phyloP scores from a whole-genome alignment of 73 alveolate species.

The Blepharisma stoltei region DNA sequence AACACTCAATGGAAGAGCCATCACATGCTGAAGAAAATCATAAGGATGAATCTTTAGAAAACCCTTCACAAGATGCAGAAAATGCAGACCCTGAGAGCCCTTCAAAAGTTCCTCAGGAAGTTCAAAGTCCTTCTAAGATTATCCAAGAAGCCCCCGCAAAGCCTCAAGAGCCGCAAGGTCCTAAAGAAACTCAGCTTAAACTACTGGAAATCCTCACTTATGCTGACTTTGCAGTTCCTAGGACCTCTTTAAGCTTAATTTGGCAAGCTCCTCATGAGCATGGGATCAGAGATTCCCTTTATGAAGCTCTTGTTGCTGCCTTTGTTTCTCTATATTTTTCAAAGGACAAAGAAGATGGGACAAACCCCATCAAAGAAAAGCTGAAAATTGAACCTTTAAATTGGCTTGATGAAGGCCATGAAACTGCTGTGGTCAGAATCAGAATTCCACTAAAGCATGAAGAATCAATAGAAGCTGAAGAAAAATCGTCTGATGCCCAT shows the following conservation, averaged over 20 bases:
- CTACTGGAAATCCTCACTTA: background rate
- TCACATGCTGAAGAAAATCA: background rate
- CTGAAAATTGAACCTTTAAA: background rate
- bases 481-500: background rate
- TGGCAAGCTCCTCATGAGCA: background rate
- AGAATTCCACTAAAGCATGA: background rate
- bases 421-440: constrained; percentile 28
- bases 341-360: background rate
- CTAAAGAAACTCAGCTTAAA: background rate
- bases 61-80: background rate
- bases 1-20: too few relatives aligned
- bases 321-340: constrained; percentile 4
- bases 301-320: background rate
- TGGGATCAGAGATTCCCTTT: constrained; percentile 30
- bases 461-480: constrained; percentile 28
- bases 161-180: background rate
- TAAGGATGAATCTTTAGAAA: background rate
- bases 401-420: constrained; percentile 18
- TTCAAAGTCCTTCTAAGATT: background rate
- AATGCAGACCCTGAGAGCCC: background rate
- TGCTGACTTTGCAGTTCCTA: constrained; percentile 22
- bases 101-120: background rate
- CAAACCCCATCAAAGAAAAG: background rate
- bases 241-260: constrained; percentile 17
- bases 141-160: background rate